Conservation (phyloP, 1,139 yeast species). For the Lodderomyces margitis region DNA sequence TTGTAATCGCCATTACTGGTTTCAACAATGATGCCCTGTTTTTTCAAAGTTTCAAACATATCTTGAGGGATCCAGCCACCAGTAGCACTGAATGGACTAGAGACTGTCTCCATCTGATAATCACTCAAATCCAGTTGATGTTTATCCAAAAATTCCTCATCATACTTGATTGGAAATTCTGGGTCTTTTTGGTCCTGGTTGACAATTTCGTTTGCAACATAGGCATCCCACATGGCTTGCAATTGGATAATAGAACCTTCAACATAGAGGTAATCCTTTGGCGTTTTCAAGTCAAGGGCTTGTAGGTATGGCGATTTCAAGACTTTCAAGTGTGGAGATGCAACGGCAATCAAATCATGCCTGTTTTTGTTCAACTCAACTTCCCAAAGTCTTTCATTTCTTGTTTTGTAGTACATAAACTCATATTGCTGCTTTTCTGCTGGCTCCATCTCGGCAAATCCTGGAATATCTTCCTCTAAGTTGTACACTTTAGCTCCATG, state of each 20-base stretch:
- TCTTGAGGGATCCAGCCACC: slow-evolving; percentile 97
- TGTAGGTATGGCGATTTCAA: slow-evolving; percentile 66
- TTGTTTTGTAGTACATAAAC: slow-evolving; percentile 83
- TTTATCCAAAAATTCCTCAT: slow-evolving; percentile 52
- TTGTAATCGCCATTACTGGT: slow-evolving; percentile 35
- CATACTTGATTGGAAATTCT: slow-evolving; percentile 60
- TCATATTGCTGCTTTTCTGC: slow-evolving; percentile 76
- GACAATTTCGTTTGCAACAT: slow-evolving; percentile 61
- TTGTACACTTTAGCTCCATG: slow-evolving; percentile 84
- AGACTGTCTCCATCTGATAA: slow-evolving; percentile 65
- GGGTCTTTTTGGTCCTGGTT: slow-evolving; percentile 28
- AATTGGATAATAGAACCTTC: slow-evolving; percentile 72
- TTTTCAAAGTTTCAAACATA: slow-evolving; percentile 69
- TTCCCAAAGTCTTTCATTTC: slow-evolving; percentile 91
- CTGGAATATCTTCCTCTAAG: slow-evolving; percentile 70
- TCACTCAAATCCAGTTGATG: slow-evolving; percentile 60
- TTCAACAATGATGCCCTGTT: slow-evolving; percentile 59
- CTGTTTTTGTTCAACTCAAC: slow-evolving; percentile 61
- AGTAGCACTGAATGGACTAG: slow-evolving; percentile 84
- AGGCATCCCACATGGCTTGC: slow-evolving; percentile 71
- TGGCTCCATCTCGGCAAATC: slow-evolving; percentile 63
- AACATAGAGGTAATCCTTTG: slow-evolving; percentile 62
- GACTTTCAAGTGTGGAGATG: slow-evolving; percentile 71
- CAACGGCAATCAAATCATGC: slow-evolving; percentile 71
- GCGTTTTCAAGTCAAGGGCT: slow-evolving; percentile 59